Evolutionary conservation across 768 basidiomycete genomes (phyloP), one percentile per base, ranked within the genome.

Genomic region (Phallus indusiatus): DNA sequence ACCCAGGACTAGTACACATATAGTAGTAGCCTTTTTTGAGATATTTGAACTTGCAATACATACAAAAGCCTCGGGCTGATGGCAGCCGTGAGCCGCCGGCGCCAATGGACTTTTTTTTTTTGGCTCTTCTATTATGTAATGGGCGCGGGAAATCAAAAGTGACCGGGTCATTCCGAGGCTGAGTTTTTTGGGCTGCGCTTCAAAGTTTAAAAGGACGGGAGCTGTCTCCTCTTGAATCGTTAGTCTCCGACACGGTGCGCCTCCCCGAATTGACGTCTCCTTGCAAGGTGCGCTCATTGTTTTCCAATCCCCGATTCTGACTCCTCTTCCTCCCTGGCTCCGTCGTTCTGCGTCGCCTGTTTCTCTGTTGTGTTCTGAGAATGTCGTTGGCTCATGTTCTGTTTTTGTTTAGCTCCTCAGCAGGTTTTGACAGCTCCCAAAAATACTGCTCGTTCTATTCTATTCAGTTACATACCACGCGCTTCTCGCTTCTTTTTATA

Each of bases 151-250:
- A 16, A 48, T 48, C n/a, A 22, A 34, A 51, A 12, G 33, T 4
- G 12, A 14, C 50, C 47, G 22, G 50, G 18, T 28, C 16, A 17
- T 9, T 28, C 53, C 28, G 50, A 51, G 28, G 50, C 50, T 22
- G 53, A 28, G 24, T 54, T 54, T 36, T 36, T 54, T 28, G 28
- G 35, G 35, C 53, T 24, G 53, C 18, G 24, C 53, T 36, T 54
- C 6, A 42, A 9, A 7, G 42, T 55, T 36, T 24, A n/a, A 24
- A 28, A 28, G 34, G 17, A 20, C 17, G 18, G 7, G 18, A 46
- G 53, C 57, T 22, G n/a, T 51, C 57, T 59, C 57, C 57, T 59
- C 57, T 59, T 59, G 17, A 59, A 59, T 35, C 57, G 42, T 42
- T 59, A 59, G 49, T 59, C 57, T 59, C 57, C 57, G 57, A 59